Conservation (phyloP, 345 rosid species). For the Melastoma malabathricum region DNA sequence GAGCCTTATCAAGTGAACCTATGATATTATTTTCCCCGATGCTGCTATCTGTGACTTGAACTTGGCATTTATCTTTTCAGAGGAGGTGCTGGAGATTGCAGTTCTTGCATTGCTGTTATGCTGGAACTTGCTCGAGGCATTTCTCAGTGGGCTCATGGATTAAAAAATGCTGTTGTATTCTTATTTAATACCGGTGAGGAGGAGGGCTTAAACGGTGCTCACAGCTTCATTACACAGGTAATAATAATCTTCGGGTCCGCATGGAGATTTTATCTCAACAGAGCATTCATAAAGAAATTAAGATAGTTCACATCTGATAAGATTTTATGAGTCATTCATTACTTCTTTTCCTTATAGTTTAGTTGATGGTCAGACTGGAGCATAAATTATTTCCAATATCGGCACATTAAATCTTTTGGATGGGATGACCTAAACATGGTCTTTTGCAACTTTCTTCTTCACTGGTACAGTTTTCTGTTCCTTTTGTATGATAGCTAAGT, state of each 20-base stretch:
- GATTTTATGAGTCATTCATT: too few species aligned
- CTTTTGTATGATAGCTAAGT: slow-evolving; percentile 2
- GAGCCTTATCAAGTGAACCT: not conserved
- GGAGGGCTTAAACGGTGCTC: slow-evolving; percentile 96
- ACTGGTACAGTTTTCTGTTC: not conserved
- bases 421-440: not conserved
- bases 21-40: not conserved
- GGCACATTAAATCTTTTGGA: too few species aligned
- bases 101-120: slow-evolving; percentile 92
- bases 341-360: too few species aligned
- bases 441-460: not conserved
- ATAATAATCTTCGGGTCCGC: slow-evolving; percentile 7
- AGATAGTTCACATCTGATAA: too few species aligned
- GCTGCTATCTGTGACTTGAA: too few species aligned
- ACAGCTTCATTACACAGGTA: slow-evolving; percentile 96
- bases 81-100: slow-evolving; percentile 97
- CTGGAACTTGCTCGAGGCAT: slow-evolving; percentile 86
- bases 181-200: slow-evolving; percentile 91
- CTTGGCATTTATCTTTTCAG: slow-evolving; percentile 20
- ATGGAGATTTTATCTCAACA: too few species aligned
- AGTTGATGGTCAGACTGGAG: too few species aligned
- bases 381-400: too few species aligned
- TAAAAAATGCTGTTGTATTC: slow-evolving; percentile 75
- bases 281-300: too few species aligned
- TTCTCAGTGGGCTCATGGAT: slow-evolving; percentile 93